Percentiles rank a stretch among this genome's conserved stretches.
Evolutionary conservation across 257 asterid species (phyloP).

Genomic region (Euphrasia confusa): DNA sequence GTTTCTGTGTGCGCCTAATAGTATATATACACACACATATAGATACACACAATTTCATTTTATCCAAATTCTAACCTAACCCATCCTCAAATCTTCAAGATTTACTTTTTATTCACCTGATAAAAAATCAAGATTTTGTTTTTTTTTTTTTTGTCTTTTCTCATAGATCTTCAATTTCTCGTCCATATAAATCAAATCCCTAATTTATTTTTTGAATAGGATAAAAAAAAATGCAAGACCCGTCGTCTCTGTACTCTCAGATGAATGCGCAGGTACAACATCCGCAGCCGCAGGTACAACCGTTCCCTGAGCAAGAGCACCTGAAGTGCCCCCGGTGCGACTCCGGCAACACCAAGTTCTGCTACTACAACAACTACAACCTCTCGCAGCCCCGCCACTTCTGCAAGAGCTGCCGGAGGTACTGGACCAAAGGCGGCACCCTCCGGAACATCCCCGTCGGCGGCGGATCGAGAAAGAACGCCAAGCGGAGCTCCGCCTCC

Average conservation of each 20-base stretch:
- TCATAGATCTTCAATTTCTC: constrained; percentile 16
- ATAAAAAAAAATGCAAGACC: constrained; percentile 64
- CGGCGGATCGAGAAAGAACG: constrained; percentile 72
- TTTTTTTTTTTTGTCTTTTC: too few relatives aligned
- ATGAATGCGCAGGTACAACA: constrained; percentile 39
- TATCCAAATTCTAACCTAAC: too few relatives aligned
- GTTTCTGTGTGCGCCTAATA: too few relatives aligned
- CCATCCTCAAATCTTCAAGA: too few relatives aligned
- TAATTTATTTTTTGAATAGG: too few relatives aligned
- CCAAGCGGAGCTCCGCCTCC: constrained; percentile 55
- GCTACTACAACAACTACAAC: constrained; percentile 90
- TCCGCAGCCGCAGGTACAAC: constrained; percentile 28
- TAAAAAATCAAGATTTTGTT: too few relatives aligned
- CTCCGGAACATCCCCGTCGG: constrained; percentile 89
- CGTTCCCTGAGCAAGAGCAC: constrained; percentile 78
- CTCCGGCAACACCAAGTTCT: constrained; percentile 78
- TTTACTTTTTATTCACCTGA: too few relatives aligned
- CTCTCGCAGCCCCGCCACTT: constrained; percentile 97
- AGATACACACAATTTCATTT: too few relatives aligned
- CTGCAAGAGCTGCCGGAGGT: constrained; percentile 75
- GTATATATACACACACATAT: too few relatives aligned
- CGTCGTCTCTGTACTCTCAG: constrained; percentile 56
- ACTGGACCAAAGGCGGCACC: constrained; percentile 98
- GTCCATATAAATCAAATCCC: background rate
- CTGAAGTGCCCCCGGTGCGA: constrained; percentile 85